Evolutionary conservation across 2,329 filamentous ascomycete genomes (phyloP).

Genomic region (Penicillium sp.): DNA sequence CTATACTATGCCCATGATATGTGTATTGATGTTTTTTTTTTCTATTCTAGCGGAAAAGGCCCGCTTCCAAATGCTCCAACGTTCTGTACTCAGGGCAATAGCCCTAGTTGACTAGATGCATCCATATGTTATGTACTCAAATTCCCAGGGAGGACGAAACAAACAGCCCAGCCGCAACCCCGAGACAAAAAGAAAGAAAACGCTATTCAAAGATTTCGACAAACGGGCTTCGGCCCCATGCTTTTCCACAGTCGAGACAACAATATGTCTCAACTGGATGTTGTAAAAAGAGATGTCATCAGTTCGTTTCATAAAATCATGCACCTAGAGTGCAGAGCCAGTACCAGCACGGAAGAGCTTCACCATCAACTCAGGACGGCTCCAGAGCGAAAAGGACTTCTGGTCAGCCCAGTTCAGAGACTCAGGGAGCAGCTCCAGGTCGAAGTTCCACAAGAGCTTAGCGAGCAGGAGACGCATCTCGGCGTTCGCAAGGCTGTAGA

Average conservation of each 20-base stretch:
- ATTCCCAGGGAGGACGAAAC: background rate
- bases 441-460: conserved; percentile 41
- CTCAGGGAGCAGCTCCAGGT: conserved; percentile 38
- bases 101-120: background rate
- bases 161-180: background rate
- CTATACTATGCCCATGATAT: background rate
- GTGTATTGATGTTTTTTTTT: background rate
- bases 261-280: background rate
- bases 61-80: background rate
- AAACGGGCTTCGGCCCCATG: background rate
- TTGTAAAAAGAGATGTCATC: background rate
- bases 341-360: conserved; percentile 21
- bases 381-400: conserved; percentile 39
- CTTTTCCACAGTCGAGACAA: background rate
- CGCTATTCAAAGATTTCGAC: background rate
- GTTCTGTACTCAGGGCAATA: background rate
- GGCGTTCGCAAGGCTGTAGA: conserved; percentile 29
- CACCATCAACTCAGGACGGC: conserved; percentile 36
- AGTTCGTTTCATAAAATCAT: background rate
- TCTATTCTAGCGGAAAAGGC: background rate
- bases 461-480: conserved; percentile 46
- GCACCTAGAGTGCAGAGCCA: background rate
- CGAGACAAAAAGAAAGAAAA: background rate
- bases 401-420: conserved; percentile 30
- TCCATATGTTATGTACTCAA: background rate